phyloP scores from a whole-genome alignment of 2,329 filamentous ascomycete genomes.

The Anisogramma anomala region DNA sequence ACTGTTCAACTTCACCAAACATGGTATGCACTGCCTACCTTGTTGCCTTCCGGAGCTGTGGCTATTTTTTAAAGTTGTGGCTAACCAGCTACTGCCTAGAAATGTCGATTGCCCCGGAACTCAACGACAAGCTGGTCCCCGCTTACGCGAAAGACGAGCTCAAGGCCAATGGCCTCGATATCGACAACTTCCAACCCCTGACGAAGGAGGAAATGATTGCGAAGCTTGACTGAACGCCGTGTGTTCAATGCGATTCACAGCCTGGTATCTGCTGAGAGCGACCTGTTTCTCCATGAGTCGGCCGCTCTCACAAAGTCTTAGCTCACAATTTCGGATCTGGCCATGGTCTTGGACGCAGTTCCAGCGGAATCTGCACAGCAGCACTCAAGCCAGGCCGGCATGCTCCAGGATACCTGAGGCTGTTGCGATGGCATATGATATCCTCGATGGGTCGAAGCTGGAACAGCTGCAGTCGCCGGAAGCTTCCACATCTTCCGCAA shows the following conservation, averaged over 20 bases:
- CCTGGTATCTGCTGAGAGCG: slow-evolving; percentile 8
- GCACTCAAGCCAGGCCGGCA: slow-evolving; percentile 5
- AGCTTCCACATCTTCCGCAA: neutral
- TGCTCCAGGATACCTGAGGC: slow-evolving; percentile 8
- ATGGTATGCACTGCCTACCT: slow-evolving; percentile 58
- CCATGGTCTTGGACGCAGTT: slow-evolving; percentile 8
- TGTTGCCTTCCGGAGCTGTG: too few relatives aligned
- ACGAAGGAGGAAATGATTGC: slow-evolving; percentile 95
- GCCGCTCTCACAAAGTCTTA: neutral
- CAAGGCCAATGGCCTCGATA: slow-evolving; percentile 69
- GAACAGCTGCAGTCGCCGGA: slow-evolving; percentile 7
- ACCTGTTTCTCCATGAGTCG: slow-evolving; percentile 7
- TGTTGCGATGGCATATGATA: slow-evolving; percentile 9
- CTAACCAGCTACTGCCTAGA: slow-evolving; percentile 42
- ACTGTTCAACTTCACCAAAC: slow-evolving; percentile 86
- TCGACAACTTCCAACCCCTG: slow-evolving; percentile 86
- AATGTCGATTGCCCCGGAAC: slow-evolving; percentile 81
- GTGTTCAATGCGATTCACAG: slow-evolving; percentile 10
- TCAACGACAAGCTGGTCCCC: slow-evolving; percentile 84
- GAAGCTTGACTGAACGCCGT: slow-evolving; percentile 69
- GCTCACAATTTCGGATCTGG: slow-evolving; percentile 9
- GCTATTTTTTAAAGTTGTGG: too few relatives aligned
- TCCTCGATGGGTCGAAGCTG: slow-evolving; percentile 2
- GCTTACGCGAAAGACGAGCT: slow-evolving; percentile 66
- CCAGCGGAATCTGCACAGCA: slow-evolving; percentile 6